A percentile compares a stretch with the other conserved stretches of the same genome.
Conservation (phyloP, 1,284 basidiomycete genomes). For the Singerocomus rubriflavus region DNA sequence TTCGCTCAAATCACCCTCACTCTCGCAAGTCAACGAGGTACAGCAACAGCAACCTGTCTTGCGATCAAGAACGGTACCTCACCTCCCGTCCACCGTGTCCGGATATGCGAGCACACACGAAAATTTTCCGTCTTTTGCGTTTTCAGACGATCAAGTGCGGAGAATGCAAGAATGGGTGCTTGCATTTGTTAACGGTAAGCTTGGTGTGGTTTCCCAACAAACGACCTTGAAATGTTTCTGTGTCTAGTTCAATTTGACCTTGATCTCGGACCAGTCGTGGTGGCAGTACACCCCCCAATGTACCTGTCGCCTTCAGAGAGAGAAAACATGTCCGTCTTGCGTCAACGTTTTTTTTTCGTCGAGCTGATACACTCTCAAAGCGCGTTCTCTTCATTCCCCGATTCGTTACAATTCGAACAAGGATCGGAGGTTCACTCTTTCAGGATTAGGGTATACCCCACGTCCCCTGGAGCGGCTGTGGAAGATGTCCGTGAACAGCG, state of each 20-base stretch:
- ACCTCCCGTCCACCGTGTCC: constrained; percentile 19
- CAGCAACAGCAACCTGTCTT: constrained; percentile 19
- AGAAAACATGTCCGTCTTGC: constrained; percentile 76
- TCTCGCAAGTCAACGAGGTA: constrained; percentile 20
- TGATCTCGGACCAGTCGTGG: constrained; percentile 82
- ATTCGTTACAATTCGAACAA: constrained; percentile 80
- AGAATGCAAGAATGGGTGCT: constrained; percentile 76
- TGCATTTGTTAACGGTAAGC: constrained; percentile 70
- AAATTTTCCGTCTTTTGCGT: constrained; percentile 25
- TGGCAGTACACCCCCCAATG: constrained; percentile 65
- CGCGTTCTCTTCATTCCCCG: constrained; percentile 93
- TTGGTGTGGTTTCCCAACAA: background rate
- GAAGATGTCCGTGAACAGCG: constrained; percentile 25
- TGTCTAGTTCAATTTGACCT: constrained; percentile 79
- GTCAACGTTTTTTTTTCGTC: background rate
- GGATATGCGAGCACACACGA: constrained; percentile 6
- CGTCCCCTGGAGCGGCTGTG: constrained; percentile 22
- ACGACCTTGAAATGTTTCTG: background rate
- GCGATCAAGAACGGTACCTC: constrained; percentile 43
- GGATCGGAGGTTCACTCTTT: constrained; percentile 74
- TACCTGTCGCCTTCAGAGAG: constrained; percentile 62
- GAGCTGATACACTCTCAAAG: constrained; percentile 41
- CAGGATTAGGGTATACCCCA: constrained; percentile 51
- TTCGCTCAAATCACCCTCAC: constrained; percentile 26
- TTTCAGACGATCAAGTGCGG: constrained; percentile 47